Evolutionary conservation across 1,139 yeast species (phyloP), one percentile per base, ranked within the genome.

Genomic region (Blastobotrys elegans): DNA sequence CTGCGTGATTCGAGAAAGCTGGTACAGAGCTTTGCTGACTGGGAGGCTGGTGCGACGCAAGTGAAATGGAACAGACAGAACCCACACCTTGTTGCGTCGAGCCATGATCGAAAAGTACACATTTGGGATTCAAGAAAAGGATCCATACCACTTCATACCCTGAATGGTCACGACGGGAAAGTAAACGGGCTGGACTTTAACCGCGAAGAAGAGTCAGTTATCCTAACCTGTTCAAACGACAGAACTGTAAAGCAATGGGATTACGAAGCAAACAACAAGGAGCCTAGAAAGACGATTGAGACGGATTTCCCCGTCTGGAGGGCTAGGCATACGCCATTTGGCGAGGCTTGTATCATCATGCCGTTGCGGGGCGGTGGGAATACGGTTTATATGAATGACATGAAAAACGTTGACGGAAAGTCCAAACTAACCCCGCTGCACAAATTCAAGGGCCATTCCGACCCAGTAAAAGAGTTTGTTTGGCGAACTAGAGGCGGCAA

Each of bases 11-110:
- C 96, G 0, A 58, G 76, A 21, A 69, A 72, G 47, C 95, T 97
- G 0, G 82, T 79, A 2, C 76, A 77, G 48, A 77, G 82, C 44
- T 89, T 88, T 71, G 89, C 96, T 5, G 96, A 90, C 61, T 92
- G 96, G 95, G 71, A 87, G 51, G 95, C 97, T 0, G 95, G 95
- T 1, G 95, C 97, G 0, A 81, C 94, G 0, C 97, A 90, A 63
- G 96, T 89, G 14, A 89, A 90, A 64, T 92, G 97, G 97, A 88
- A 84, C 61, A 80, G 80, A 54, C 72, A 74, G 44, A 83, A 90
- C 58, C 80, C 89, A 1, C 76, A 82, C 60, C 77, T 89, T 40
- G 63, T 92, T 30, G 96, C 97, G 0, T 82, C 94, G 1, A 75
- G 94, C 21, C 98, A 92, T 61, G 96, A 88, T 58, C 79, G 83